Evolutionary conservation across 805 yeast genomes (phyloP).

Genomic region (Wickerhamiella qilinensis): DNA sequence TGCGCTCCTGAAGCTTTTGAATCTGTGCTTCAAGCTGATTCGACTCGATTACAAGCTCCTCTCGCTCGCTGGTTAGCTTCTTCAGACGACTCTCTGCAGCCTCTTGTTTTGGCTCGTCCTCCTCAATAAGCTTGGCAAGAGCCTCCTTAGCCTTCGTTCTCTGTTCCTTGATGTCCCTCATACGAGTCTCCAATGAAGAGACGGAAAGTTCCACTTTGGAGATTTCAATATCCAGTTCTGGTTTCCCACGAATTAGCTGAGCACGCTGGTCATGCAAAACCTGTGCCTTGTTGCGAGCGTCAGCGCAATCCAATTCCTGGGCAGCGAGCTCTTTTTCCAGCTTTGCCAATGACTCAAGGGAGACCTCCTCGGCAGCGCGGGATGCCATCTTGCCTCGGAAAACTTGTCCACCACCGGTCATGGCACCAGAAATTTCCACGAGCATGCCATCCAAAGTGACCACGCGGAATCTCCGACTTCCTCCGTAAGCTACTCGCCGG

Average conservation of each 20-base stretch:
- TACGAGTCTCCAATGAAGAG: conserved; percentile 27
- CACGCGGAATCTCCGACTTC: conserved; percentile 55
- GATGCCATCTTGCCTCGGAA: conserved; percentile 57
- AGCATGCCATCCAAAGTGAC: conserved; percentile 86
- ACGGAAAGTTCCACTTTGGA: conserved; percentile 42
- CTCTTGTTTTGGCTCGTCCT: conserved; percentile 19
- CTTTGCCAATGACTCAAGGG: neutral
- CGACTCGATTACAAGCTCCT: conserved; percentile 25
- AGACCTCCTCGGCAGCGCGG: neutral
- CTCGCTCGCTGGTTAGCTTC: conserved; percentile 9
- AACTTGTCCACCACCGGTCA: conserved; percentile 72
- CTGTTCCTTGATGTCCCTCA: conserved; percentile 34
- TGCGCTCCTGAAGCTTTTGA: conserved; percentile 47
- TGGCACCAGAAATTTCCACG: conserved; percentile 85
- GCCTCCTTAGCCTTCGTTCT: conserved; percentile 43
- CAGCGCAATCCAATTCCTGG: conserved; percentile 8
- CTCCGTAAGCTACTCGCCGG: conserved; percentile 72
- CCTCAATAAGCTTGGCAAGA: conserved; percentile 36
- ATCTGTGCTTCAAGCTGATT: conserved; percentile 40
- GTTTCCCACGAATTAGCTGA: conserved; percentile 29
- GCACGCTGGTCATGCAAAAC: conserved; percentile 39
- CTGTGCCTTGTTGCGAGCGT: conserved; percentile 15
- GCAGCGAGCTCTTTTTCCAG: conserved; percentile 8
- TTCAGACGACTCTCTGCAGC: conserved; percentile 28
- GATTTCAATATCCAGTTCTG: conserved; percentile 32